phyloP scores from a whole-genome alignment of 192 early-diverging fungal genomes.

The Obelidium mucronatum region DNA sequence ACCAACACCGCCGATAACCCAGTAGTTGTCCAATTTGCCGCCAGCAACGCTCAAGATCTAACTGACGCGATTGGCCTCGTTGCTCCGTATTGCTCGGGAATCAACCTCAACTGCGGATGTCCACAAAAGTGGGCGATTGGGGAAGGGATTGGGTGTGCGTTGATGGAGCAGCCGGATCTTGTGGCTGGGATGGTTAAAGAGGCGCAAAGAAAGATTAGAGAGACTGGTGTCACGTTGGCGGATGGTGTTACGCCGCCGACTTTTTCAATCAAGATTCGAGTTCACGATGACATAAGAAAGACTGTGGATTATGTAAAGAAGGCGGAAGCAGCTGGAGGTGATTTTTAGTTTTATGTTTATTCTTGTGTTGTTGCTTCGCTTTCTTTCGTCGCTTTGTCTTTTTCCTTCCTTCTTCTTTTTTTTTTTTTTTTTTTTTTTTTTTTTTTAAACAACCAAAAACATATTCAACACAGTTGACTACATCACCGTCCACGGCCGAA shows the following conservation, averaged over 20 bases:
- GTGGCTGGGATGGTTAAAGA: slow-evolving; percentile 91
- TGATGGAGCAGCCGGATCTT: slow-evolving; percentile 88
- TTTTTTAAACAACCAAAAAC: too few species aligned
- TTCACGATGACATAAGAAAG: slow-evolving; percentile 74
- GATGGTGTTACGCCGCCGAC: slow-evolving; percentile 60
- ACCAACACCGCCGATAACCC: slow-evolving; percentile 84
- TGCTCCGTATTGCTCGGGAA: slow-evolving; percentile 62
- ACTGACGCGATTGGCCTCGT: slow-evolving; percentile 86
- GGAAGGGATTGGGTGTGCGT: slow-evolving; percentile 84
- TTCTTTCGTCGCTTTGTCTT: too few species aligned
- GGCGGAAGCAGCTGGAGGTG: slow-evolving; percentile 78
- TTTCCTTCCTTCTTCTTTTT: too few species aligned
- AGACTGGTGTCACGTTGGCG: slow-evolving; percentile 52
- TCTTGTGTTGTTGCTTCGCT: neutral
- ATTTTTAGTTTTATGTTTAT: neutral
- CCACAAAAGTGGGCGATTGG: slow-evolving; percentile 95
- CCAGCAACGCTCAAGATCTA: slow-evolving; percentile 77
- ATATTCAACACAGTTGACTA: slow-evolving; percentile 69
- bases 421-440: too few species aligned
- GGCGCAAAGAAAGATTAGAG: slow-evolving; percentile 59
- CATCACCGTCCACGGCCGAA: slow-evolving; percentile 90
- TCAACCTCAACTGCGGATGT: slow-evolving; percentile 88
- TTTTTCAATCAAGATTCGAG: slow-evolving; percentile 83
- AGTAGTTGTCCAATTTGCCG: slow-evolving; percentile 94
- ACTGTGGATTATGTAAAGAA: slow-evolving; percentile 87